Base-by-base conservation (phyloP, 2,329 filamentous ascomycete genomes). In the Ophiostoma sp. region DNA sequence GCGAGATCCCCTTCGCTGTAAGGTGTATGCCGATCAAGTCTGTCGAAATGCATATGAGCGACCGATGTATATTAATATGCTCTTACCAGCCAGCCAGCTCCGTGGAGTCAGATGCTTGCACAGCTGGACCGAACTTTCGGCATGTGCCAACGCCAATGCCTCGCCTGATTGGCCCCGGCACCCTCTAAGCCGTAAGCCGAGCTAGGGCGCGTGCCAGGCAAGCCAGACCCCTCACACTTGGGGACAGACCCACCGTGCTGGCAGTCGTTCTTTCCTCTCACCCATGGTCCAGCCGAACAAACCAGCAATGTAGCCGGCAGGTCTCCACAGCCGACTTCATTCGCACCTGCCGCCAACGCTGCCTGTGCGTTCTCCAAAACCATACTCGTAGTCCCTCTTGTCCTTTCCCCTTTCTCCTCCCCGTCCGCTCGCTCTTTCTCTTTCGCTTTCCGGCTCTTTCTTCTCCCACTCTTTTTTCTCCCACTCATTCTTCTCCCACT, bases 161-260 rank as follows among this genome's bases (percentile, higher is more conserved):
- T 44, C 63, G n/a, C 47, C 63, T 64, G 63, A 64, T 64, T 66
- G 67, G 44, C 14, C 47, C 67, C 68, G 68, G 68, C 27, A 66
- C 27, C 27, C 58, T 66, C 65, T 69, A 69, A 66, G 47, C 68
- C 68, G 68, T 66, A 58, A 64, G 68, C 68, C 68, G 68, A 69
- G 65, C 68, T 64, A 36, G 55, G 12, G 41, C 64, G 64, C 44
- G 55, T 60, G 55, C 58, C 52, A 66, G 55, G n/a, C 27, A 36
- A 62, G 49, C 49, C 49, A 62, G 64, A 66, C 60, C 66, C 66
- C 62, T 58, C 63, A n/a, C 44, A 41, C 38, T 65, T 52, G 36
- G 55, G 44, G 67, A 38, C 47, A 68, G 49, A 47, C 41, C 67
- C 67, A 27, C 52, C 52, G 66, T 66, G 44, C 42, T 52, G 16